These are phyloP conservation scores for Thalia dealbata DNA, from an alignment of 176 grass and related monocot species.

Conservation along the genomic window DNA sequence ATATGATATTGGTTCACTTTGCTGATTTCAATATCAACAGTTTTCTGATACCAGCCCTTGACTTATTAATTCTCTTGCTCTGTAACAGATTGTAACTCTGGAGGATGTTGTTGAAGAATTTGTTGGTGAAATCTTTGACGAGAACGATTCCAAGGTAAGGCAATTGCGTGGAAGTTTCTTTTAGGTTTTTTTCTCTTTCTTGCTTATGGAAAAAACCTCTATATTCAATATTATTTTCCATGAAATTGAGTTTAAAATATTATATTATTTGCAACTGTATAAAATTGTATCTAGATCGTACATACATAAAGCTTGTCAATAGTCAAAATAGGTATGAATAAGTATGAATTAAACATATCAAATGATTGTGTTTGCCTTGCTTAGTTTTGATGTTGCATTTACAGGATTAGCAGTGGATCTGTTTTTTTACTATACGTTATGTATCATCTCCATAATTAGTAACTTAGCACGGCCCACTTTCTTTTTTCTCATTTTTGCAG, in stretches of 20 bases:
- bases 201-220: neutral
- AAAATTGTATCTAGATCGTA: neutral
- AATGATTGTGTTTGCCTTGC: too few species aligned
- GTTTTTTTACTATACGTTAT: neutral
- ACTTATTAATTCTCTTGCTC: neutral
- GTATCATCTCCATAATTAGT: too few species aligned
- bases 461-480: neutral
- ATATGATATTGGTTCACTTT: neutral
- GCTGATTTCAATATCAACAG: neutral
- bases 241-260: neutral
- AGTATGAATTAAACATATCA: too few species aligned
- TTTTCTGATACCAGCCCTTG: neutral
- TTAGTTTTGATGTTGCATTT: too few species aligned
- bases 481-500: constrained; percentile 23
- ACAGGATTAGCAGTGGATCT: neutral
- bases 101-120: constrained; percentile 99
- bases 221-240: neutral
- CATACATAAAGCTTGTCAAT: neutral
- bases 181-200: neutral
- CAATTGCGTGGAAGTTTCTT: neutral
- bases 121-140: constrained; percentile 96
- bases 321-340: neutral
- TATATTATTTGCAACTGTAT: neutral
- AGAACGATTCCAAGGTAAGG: constrained; percentile 93
- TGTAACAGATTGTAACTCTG: constrained; percentile 78